A percentile compares a stretch with the other conserved stretches of the same genome.
These are phyloP conservation scores for Trametes maxima DNA, from an alignment of 768 basidiomycete genomes.

Conservation along the genomic window DNA sequence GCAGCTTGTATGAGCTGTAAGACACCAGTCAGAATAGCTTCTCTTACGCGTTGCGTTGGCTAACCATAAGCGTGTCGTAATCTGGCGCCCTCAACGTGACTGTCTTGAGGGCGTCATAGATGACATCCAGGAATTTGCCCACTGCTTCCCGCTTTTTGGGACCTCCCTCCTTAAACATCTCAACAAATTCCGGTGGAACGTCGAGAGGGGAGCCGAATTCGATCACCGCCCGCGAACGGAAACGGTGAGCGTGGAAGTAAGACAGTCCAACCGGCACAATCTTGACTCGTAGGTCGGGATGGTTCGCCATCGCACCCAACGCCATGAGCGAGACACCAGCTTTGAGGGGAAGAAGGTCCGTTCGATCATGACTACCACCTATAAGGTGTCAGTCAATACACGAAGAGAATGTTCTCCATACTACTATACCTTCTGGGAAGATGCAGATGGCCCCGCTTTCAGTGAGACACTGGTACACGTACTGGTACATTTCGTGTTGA, in stretches of 20 bases:
- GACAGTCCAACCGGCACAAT: conserved; percentile 69
- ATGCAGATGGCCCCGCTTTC: conserved; percentile 93
- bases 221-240: conserved; percentile 95
- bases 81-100: conserved; percentile 96
- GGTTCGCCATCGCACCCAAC: conserved; percentile 93
- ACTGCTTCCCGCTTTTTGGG: conserved; percentile 88
- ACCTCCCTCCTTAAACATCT: conserved; percentile 92
- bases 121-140: conserved; percentile 82
- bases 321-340: conserved; percentile 99
- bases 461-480: conserved; percentile 86
- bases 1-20: conserved; percentile 91
- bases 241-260: conserved; percentile 55
- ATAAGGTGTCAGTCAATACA: background rate
- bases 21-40: background rate
- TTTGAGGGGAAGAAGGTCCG: conserved; percentile 93
- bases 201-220: conserved; percentile 93
- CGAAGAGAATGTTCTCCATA: conserved; percentile 37
- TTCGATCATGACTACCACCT: conserved; percentile 99
- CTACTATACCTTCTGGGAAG: conserved; percentile 86
- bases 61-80: conserved; percentile 96
- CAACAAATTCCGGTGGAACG: conserved; percentile 86
- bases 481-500: conserved; percentile 92
- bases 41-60: conserved; percentile 17
- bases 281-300: conserved; percentile 83
- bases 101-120: conserved; percentile 92